A percentile compares a stretch with the other conserved stretches of the same genome.
These are phyloP conservation scores for Candida buenavistaensis DNA, from an alignment of 1,139 yeast genomes.

Conservation along the genomic window DNA sequence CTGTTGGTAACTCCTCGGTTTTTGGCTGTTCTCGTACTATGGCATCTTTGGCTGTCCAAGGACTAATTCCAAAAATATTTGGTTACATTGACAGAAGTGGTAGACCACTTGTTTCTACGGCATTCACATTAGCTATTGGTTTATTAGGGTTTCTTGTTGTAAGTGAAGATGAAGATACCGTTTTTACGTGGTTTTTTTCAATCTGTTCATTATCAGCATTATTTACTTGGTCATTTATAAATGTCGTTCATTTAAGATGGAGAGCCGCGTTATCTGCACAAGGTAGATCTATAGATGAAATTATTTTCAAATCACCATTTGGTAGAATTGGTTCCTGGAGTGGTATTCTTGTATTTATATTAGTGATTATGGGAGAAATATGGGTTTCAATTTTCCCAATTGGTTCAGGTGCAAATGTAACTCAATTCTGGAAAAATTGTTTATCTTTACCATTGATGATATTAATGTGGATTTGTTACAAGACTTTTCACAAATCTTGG, in stretches of 20 bases:
- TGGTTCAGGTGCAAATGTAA: conserved; percentile 29
- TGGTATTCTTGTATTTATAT: conserved; percentile 40
- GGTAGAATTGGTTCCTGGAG: conserved; percentile 50
- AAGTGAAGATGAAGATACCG: conserved; percentile 42
- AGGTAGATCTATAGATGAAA: conserved; percentile 43
- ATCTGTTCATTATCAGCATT: conserved; percentile 62
- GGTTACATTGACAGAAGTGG: conserved; percentile 59
- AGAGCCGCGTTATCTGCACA: conserved; percentile 36
- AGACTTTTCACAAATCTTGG: conserved; percentile 30
- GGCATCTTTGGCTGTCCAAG: conserved; percentile 54
- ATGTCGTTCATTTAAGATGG: conserved; percentile 40
- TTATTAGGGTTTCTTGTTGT: conserved; percentile 62
- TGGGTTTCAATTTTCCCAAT: conserved; percentile 50
- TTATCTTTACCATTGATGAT: conserved; percentile 50
- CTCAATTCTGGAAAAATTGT: conserved; percentile 47
- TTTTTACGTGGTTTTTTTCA: conserved; percentile 68
- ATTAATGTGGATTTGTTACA: conserved; percentile 30
- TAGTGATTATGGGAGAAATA: conserved; percentile 48
- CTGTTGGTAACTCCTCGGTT: conserved; percentile 57
- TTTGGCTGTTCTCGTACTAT: conserved; percentile 57
- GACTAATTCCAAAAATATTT: conserved; percentile 42
- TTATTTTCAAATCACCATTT: conserved; percentile 47
- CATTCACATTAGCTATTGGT: conserved; percentile 54
- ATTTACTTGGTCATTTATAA: conserved; percentile 51
- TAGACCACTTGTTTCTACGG: conserved; percentile 55